phyloP scores from a whole-genome alignment of 2,329 filamentous ascomycete genomes.

The Monilinia laxa region DNA sequence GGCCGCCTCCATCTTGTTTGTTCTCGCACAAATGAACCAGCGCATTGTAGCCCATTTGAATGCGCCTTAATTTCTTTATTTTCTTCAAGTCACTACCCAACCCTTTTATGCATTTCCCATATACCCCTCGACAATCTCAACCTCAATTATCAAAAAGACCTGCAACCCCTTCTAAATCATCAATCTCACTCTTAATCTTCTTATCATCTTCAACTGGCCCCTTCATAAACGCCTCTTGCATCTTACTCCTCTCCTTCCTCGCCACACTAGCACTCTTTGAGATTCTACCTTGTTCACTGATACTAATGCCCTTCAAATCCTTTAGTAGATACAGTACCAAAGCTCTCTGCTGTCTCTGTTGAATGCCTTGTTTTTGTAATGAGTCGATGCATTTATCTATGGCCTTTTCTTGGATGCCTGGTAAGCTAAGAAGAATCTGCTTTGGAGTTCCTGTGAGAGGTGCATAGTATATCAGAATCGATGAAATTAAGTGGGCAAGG shows the following conservation, averaged over 20 bases:
- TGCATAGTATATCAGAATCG: slow-evolving; percentile 77
- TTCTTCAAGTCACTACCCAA: neutral
- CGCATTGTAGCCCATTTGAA: too few species aligned
- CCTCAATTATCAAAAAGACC: slow-evolving; percentile 34
- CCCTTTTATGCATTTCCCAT: neutral
- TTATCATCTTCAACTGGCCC: slow-evolving; percentile 35
- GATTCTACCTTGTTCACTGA: slow-evolving; percentile 90
- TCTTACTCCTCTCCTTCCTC: slow-evolving; percentile 52
- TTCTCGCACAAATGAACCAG: too few species aligned
- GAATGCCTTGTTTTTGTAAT: slow-evolving; percentile 56
- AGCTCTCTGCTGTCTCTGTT: slow-evolving; percentile 74
- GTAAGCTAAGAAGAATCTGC: slow-evolving; percentile 74
- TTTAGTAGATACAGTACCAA: slow-evolving; percentile 82
- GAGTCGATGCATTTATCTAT: slow-evolving; percentile 64
- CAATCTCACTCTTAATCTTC: slow-evolving; percentile 9
- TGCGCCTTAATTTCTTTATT: neutral
- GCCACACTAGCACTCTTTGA: slow-evolving; percentile 51
- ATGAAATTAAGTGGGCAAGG: slow-evolving; percentile 80
- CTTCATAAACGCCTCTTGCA: slow-evolving; percentile 67
- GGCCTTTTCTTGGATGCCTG: slow-evolving; percentile 68
- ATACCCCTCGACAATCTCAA: neutral
- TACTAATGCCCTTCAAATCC: slow-evolving; percentile 83
- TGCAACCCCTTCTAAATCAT: slow-evolving; percentile 38
- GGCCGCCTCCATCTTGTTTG: too few species aligned
- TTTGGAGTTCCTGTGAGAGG: slow-evolving; percentile 68